These are phyloP conservation scores for Globisporangium megalacanthum DNA, from an alignment of 352 stramenopile species.

Conservation along the genomic window DNA sequence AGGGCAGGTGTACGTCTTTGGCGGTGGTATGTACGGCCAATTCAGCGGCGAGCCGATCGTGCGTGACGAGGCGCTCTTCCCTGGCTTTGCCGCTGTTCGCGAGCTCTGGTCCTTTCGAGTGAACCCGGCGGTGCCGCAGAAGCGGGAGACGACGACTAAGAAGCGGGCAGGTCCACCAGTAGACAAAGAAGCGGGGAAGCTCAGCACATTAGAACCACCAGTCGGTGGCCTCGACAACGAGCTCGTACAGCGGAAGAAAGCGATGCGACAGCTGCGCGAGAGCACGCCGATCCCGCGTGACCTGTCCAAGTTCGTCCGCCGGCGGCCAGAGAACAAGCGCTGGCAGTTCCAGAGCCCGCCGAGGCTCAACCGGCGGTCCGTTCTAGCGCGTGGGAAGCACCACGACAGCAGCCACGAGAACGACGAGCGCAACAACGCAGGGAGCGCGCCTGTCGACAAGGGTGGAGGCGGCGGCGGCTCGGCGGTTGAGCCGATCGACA, in stretches of 20 bases:
- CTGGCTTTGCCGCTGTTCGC: slow-evolving; percentile 56
- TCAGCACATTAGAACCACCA: slow-evolving; percentile 2
- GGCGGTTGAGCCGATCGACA: slow-evolving; percentile 5
- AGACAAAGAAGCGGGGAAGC: neutral
- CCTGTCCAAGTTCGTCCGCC: slow-evolving; percentile 42
- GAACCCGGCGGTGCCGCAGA: slow-evolving; percentile 7
- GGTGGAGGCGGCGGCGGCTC: neutral
- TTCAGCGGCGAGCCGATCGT: slow-evolving; percentile 60
- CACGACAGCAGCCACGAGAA: neutral
- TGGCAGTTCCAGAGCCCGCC: slow-evolving; percentile 63
- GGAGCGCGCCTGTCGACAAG: neutral
- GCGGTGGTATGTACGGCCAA: slow-evolving; percentile 74
- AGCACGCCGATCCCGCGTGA: slow-evolving; percentile 10
- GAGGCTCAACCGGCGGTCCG: slow-evolving; percentile 38
- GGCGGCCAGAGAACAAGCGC: slow-evolving; percentile 58
- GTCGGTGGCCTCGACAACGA: slow-evolving; percentile 6
- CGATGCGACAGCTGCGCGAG: slow-evolving; percentile 5
- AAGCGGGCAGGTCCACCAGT: neutral
- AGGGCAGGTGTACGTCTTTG: slow-evolving; percentile 92
- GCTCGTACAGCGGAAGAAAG: slow-evolving; percentile 8
- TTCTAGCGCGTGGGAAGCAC: slow-evolving; percentile 20
- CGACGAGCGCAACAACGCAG: slow-evolving; percentile 3
- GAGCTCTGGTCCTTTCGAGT: slow-evolving; percentile 58
- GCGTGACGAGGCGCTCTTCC: slow-evolving; percentile 51
- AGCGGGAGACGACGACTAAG: neutral